Evolutionary conservation across 805 yeast genomes (phyloP), one percentile per base, ranked within the genome.

Genomic region (Saitoella complicata): DNA sequence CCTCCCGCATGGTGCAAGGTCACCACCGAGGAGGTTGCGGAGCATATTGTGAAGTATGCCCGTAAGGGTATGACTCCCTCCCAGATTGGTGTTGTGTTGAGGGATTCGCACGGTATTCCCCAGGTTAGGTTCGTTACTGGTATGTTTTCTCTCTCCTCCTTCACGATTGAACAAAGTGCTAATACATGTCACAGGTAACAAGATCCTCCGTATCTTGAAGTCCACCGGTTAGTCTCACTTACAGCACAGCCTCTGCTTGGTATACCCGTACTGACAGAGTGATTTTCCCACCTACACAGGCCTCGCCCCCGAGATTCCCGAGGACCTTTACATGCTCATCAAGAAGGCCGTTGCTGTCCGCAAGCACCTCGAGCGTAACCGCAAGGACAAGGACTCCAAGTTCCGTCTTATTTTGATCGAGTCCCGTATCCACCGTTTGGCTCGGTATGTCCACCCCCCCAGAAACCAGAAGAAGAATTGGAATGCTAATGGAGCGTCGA

Each of bases 381-480:
- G 99, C 84, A 91, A 91, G 81, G 99, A 91, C 76, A 88, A 91
- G 80, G 99, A 91, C 76, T 91, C 98, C 63, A 91, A 91, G 77
- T 91, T 91, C 94, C 85, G 99, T 81, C 85, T 91, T 68, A 91
- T 91, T 91, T 81, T 91, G 72, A 87, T 91, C 71, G 99, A 91
- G 78, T 88, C 97, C 58, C 87, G 99, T 86, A 91, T 91, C 77
- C 99, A 91, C 94, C 88, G 99, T 81, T 83, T 91, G 69, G 95
- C 98, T 62, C 84, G 99, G 78, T 21, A 21, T 21, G n/a, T n/a
- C n/a, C n/a, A n/a, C n/a, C n/a, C n/a, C n/a, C n/a, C n/a, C n/a
- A n/a, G n/a, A n/a, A n/a, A n/a, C n/a, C n/a, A n/a, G n/a, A n/a
- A n/a, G n/a, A n/a, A n/a, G n/a, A n/a, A n/a, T n/a, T n/a, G n/a